Percentiles rank a stretch among this genome's conserved stretches.
Conservation (phyloP, 108 stramenopile genomes). For the Nitzschia sp. region DNA sequence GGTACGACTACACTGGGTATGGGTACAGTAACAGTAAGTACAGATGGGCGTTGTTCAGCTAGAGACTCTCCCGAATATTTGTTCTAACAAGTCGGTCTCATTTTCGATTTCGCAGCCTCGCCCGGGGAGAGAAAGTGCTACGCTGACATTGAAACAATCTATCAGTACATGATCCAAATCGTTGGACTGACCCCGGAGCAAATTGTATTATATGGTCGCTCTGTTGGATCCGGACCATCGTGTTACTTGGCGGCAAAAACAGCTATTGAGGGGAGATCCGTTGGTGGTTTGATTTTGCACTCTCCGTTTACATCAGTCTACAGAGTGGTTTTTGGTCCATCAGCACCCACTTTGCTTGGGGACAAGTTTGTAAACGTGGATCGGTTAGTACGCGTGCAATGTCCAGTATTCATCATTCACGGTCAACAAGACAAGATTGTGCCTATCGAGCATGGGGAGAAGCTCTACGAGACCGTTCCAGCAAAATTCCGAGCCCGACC, state of each 20-base stretch:
- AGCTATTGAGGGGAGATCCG: neutral
- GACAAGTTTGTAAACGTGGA: neutral
- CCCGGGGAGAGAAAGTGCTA: slow-evolving; percentile 69
- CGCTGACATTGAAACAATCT: slow-evolving; percentile 92
- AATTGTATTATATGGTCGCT: slow-evolving; percentile 88
- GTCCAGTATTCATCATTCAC: slow-evolving; percentile 29
- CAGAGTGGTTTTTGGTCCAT: neutral
- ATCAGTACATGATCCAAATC: slow-evolving; percentile 65
- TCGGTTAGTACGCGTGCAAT: slow-evolving; percentile 19
- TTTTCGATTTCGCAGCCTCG: neutral
- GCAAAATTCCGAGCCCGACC: neutral
- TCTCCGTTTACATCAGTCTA: neutral
- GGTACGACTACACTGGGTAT: neutral
- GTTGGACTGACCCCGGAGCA: slow-evolving; percentile 69
- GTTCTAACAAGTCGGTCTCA: neutral
- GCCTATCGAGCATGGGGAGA: slow-evolving; percentile 13
- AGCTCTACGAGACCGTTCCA: slow-evolving; percentile 4
- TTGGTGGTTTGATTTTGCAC: neutral
- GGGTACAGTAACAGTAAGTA: neutral
- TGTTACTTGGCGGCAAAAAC: neutral
- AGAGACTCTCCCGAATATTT: neutral
- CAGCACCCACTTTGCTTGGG: neutral
- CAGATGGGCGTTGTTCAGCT: neutral
- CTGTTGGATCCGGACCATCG: slow-evolving; percentile 89
- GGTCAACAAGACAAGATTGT: slow-evolving; percentile 17